A percentile compares a stretch with the other conserved stretches of the same genome.
These are phyloP conservation scores for Zancudomyces culisetae DNA, from an alignment of 371 early-diverging fungal species.

Conservation along the genomic window DNA sequence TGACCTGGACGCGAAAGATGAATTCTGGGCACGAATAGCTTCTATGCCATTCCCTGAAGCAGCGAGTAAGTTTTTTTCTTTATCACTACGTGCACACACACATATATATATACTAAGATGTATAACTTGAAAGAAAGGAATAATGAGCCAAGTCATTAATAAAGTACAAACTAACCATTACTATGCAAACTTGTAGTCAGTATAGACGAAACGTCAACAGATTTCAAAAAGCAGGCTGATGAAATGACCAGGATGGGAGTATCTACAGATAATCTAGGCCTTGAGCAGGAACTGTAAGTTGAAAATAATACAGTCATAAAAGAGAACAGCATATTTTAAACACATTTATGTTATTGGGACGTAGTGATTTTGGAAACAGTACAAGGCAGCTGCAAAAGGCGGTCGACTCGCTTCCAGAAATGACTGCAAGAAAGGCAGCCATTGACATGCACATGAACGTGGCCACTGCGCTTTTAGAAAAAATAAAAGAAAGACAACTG, in stretches of 20 bases:
- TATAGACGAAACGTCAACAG: constrained; percentile 73
- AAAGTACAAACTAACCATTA: too few relatives aligned
- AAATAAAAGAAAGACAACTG: constrained; percentile 84
- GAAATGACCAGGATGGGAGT: constrained; percentile 74
- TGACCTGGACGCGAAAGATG: constrained; percentile 78
- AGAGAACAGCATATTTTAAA: too few relatives aligned
- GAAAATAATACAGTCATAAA: too few relatives aligned
- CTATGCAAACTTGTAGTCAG: constrained; percentile 25
- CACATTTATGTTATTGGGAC: background rate
- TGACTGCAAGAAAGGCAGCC: constrained; percentile 85
- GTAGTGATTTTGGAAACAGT: constrained; percentile 20
- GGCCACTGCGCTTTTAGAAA: constrained; percentile 75
- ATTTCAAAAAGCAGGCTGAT: constrained; percentile 85
- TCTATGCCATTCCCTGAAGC: constrained; percentile 94
- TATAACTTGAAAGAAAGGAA: too few relatives aligned
- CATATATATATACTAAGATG: background rate
- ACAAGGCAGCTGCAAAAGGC: constrained; percentile 80
- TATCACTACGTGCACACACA: background rate
- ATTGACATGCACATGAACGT: constrained; percentile 98
- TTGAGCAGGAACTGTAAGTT: constrained; percentile 30
- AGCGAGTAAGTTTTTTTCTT: constrained; percentile 27
- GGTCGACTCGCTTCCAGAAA: constrained; percentile 81
- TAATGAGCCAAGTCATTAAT: too few relatives aligned
- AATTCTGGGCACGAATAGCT: constrained; percentile 88
- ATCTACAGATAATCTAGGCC: constrained; percentile 64